Percentiles rank a stretch among this genome's conserved stretches.
Conservation (phyloP, 2,329 filamentous ascomycete genomes). For the Penicillium freii region DNA sequence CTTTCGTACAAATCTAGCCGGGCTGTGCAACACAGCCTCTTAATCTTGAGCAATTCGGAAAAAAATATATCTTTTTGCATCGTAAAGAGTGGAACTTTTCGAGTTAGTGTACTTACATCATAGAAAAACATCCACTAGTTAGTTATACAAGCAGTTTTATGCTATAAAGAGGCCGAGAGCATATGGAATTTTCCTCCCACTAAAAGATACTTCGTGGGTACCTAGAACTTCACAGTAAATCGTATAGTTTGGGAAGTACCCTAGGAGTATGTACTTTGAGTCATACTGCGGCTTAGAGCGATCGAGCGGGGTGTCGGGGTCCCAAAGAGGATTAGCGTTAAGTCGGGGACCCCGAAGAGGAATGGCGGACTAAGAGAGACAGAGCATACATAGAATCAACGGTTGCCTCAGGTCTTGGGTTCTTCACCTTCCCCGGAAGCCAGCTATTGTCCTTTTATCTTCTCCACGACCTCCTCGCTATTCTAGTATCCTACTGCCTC, state of each 20-base stretch:
- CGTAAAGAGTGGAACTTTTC: neutral
- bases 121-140: neutral
- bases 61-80: neutral
- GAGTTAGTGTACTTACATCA: neutral
- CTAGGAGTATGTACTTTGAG: slow-evolving; percentile 1
- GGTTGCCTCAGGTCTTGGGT: slow-evolving; percentile 21
- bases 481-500: neutral
- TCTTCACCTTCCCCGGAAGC: slow-evolving; percentile 17
- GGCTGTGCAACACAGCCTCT: slow-evolving; percentile 8
- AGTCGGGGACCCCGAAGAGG: slow-evolving; percentile 32
- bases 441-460: slow-evolving; percentile 1
- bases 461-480: slow-evolving; percentile 1
- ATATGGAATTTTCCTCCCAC: neutral
- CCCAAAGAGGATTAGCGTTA: slow-evolving; percentile 27
- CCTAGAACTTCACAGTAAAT: neutral
- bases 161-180: neutral
- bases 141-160: no score
- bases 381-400: slow-evolving; percentile 11
- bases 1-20: neutral
- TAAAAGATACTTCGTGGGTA: neutral
- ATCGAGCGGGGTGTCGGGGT: slow-evolving; percentile 23
- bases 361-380: slow-evolving; percentile 9
- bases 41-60: neutral
- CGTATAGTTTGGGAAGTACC: neutral
- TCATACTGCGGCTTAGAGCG: slow-evolving; percentile 10